Evolutionary conservation across 2,329 filamentous ascomycete species (phyloP).

Genomic region (Trichothecium roseum): DNA sequence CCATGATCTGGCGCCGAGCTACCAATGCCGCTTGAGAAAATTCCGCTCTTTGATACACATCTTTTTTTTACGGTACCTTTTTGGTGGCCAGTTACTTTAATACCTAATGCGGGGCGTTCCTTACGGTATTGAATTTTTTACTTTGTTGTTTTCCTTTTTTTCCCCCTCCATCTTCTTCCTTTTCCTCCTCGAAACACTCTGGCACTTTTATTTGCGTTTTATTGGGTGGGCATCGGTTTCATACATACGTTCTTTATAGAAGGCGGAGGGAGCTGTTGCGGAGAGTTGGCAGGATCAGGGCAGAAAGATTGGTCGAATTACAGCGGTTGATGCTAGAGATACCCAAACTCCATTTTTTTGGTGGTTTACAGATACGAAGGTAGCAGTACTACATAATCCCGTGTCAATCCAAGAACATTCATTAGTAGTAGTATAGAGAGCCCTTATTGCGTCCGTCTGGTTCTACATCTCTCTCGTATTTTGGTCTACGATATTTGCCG

Average conservation of each 20-base stretch:
- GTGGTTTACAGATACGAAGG: not conserved
- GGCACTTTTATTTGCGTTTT: not conserved
- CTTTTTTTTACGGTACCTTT: not conserved
- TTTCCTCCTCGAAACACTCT: no score
- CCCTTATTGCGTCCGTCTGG: no score
- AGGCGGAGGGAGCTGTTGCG: no score
- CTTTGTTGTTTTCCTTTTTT: not conserved
- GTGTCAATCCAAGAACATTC: no score
- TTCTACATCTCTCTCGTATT: no score
- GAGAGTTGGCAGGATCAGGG: not conserved
- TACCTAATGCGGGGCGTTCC: not conserved
- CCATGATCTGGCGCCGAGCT: conserved; percentile 54
- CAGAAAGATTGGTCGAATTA: not conserved
- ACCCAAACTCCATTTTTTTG: conserved; percentile 14
- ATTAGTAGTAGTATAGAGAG: no score
- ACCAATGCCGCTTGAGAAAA: conserved; percentile 31
- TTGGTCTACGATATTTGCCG: no score
- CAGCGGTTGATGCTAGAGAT: conserved; percentile 13
- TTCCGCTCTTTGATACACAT: no score
- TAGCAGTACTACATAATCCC: no score
- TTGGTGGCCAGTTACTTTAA: conserved; percentile 1
- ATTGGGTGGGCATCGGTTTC: not conserved
- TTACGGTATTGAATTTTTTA: not conserved
- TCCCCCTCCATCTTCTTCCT: not conserved
- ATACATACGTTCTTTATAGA: no score